These are phyloP conservation scores for Aspergillus oerlinghausenensis DNA, from an alignment of 2,329 filamentous ascomycete species.

Conservation along the genomic window DNA sequence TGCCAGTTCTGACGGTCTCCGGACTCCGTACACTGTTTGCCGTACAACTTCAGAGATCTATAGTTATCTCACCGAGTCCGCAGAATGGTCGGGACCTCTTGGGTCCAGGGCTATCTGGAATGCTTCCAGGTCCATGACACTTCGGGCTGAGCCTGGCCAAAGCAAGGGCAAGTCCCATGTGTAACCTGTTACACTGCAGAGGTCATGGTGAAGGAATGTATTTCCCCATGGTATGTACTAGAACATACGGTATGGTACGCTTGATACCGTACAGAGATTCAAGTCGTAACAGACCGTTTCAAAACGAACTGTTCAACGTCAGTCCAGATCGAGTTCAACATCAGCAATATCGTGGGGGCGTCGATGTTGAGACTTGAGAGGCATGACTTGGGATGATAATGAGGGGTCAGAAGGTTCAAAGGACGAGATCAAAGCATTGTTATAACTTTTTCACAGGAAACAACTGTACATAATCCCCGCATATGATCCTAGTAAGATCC, in stretches of 20 bases:
- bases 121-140: not conserved
- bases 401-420: not conserved
- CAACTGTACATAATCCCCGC: slow-evolving; percentile 3
- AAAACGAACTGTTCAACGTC: not conserved
- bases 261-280: not conserved
- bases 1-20: not conserved
- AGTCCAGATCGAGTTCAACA: not conserved
- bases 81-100: not conserved
- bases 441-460: not conserved
- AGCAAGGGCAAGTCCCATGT: slow-evolving; percentile 7
- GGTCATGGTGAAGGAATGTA: not conserved
- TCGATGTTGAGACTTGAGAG: not conserved
- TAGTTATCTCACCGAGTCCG: not conserved
- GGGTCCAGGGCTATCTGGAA: not conserved
- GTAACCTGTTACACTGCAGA: not conserved
- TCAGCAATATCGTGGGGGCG: not conserved
- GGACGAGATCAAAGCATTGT: not conserved
- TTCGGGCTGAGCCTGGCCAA: slow-evolving; percentile 1
- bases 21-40: not conserved
- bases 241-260: slow-evolving; percentile 5
- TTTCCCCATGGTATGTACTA: slow-evolving; percentile 1
- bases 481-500: slow-evolving; percentile 1
- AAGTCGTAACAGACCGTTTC: not conserved
- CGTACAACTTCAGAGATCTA: not conserved
- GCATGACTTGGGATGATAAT: not conserved